A percentile compares a stretch with the other conserved stretches of the same genome.
phyloP scores from a whole-genome alignment of 805 yeast genomes.

The Ascoidea tarda region DNA sequence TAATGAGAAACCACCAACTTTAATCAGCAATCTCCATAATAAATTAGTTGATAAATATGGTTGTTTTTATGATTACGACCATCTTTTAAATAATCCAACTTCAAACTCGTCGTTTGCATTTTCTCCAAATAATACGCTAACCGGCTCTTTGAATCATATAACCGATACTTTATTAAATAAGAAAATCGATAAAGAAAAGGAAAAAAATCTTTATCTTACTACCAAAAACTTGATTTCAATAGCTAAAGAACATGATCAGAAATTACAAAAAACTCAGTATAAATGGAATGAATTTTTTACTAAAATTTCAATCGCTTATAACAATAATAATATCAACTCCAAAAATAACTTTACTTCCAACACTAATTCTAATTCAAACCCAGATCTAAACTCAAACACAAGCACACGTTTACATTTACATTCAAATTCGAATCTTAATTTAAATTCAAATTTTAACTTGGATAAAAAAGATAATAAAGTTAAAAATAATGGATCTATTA shows the following conservation, averaged over 20 bases:
- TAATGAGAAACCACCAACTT: slow-evolving; percentile 19
- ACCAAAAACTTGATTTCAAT: slow-evolving; percentile 12
- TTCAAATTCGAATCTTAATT: too few relatives aligned
- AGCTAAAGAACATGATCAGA: slow-evolving; percentile 29
- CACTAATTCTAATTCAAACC: neutral
- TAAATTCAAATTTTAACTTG: neutral
- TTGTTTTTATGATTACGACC: slow-evolving; percentile 22
- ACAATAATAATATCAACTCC: slow-evolving; percentile 3
- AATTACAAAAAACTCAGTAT: slow-evolving; percentile 22
- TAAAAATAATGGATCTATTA: neutral
- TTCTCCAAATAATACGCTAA: neutral
- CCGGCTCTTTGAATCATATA: slow-evolving; percentile 3
- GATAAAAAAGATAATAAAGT: neutral
- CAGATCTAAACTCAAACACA: neutral
- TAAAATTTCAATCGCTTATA: slow-evolving; percentile 16
- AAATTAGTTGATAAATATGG: slow-evolving; percentile 34
- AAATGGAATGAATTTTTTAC: slow-evolving; percentile 33
- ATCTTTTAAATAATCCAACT: neutral
- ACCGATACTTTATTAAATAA: neutral
- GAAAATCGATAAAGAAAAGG: neutral
- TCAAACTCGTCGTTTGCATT: neutral
- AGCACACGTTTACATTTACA: neutral
- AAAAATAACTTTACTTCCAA: neutral
- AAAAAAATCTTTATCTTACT: neutral
- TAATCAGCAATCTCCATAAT: neutral